Base-by-base conservation (phyloP, 2,329 filamentous ascomycete species). In the Taxawa tesnikishii region DNA sequence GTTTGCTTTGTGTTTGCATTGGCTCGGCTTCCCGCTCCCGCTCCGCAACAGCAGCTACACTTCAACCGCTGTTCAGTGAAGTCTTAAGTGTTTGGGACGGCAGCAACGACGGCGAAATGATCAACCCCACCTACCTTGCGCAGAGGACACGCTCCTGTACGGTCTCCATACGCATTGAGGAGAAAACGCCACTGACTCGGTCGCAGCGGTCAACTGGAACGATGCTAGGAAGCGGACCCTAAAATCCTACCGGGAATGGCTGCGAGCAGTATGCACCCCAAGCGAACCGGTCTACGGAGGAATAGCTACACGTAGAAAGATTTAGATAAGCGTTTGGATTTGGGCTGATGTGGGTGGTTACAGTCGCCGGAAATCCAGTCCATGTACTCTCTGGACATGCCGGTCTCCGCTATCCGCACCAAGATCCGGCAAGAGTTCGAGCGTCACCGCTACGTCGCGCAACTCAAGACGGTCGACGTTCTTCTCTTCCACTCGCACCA, bases 361-460 rank as follows among this genome's bases (percentile, higher is more conserved):
- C 56, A 98, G 90, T 85, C 85, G 25, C 88, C 90, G 39, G 87
- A 96, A 58, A 88, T 98, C 54, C 90, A 96, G 61, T 81, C 76
- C 40, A 94, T 96, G 84, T 98, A 98, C 74, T 82, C 81, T 41
- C 68, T 98, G 52, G 83, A 83, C 55, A 74, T 93, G 53, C 85
- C 88, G 32, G 77, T 94, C 32, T 82, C 88, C 25, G 70, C 73
- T 42, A 78, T 98, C 55, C 82, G 90, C 48, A 92, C 88, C 38
- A 88, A 92, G 65, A 81, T 96, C 58, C 75, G 90, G 56, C 82
- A 96, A 64, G 87, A 98, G 57, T 98, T 94, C 56, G 90, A 98
- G 69, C 75, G 84, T 54, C 79, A 96, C 65, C 73, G 90, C 68
- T 94, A 82, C 56, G 85, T 94, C 45, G 83, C 81, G 58, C 85